phyloP scores from a whole-genome alignment of 2,329 filamentous ascomycete species.

The Triangularia setosa region DNA sequence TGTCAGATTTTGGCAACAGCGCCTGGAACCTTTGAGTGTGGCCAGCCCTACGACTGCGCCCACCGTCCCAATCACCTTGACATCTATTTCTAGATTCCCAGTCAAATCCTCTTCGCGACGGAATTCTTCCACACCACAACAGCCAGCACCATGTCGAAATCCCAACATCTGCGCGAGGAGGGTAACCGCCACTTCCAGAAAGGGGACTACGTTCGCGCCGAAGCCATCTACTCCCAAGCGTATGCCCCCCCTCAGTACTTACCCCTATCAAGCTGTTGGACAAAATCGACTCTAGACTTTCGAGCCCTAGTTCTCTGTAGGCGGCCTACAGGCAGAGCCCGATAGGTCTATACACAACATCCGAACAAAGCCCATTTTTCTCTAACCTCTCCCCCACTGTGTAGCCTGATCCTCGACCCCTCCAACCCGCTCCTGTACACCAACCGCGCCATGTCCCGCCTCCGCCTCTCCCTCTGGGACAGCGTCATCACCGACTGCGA shows the following conservation, averaged over 20 bases:
- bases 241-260: conserved; percentile 38
- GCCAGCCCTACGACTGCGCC: neutral
- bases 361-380: neutral
- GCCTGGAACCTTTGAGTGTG: neutral
- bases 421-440: conserved; percentile 78
- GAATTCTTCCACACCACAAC: neutral
- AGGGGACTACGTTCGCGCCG: conserved; percentile 62
- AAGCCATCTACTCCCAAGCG: conserved; percentile 69
- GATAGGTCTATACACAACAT: too few relatives aligned
- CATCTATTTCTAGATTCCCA: neutral
- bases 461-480: conserved; percentile 70
- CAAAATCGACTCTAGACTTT: conserved; percentile 4
- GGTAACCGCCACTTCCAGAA: conserved; percentile 63
- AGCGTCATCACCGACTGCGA: conserved; percentile 74
- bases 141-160: neutral
- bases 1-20: neutral
- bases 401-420: conserved; percentile 73
- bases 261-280: neutral
- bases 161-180: conserved; percentile 38
- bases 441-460: conserved; percentile 79
- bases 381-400: conserved; percentile 3
- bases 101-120: neutral
- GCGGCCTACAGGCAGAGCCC: too few relatives aligned
- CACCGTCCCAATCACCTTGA: neutral
- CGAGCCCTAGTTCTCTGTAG: too few relatives aligned